These are phyloP conservation scores for Verbascum thapsus DNA, from an alignment of 257 asterid genomes.

Conservation along the genomic window DNA sequence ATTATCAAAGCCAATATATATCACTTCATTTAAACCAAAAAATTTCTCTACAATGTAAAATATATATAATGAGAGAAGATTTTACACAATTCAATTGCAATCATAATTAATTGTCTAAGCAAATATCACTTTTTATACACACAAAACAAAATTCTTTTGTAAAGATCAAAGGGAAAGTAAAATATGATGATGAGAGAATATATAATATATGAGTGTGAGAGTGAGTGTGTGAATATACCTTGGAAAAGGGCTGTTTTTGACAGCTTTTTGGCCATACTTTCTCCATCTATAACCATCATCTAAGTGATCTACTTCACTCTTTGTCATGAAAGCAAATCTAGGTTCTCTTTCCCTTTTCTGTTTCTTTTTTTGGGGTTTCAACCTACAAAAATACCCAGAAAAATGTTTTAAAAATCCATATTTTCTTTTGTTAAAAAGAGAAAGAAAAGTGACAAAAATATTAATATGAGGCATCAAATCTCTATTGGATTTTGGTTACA, in stretches of 20 bases:
- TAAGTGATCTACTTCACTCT: conserved; percentile 83
- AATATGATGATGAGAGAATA: too few species aligned
- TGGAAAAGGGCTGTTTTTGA: conserved; percentile 92
- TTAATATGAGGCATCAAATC: conserved; percentile 32
- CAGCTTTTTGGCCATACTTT: conserved; percentile 95
- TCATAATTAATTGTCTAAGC: too few species aligned
- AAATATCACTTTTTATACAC: too few species aligned
- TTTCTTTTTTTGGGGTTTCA: conserved; percentile 74
- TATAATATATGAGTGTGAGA: too few species aligned
- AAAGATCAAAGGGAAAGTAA: too few species aligned
- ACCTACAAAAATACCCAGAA: conserved; percentile 33
- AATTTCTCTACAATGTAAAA: too few species aligned
- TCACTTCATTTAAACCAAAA: conserved; percentile 4
- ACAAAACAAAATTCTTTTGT: too few species aligned
- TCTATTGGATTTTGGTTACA: conserved; percentile 28
- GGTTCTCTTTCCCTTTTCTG: conserved; percentile 70
- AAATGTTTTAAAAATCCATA: too few species aligned
- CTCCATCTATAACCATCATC: conserved; percentile 98
- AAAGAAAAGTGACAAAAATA: conserved; percentile 11
- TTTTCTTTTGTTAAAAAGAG: too few species aligned
- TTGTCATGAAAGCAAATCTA: conserved; percentile 95
- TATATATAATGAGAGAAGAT: too few species aligned
- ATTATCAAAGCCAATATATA: not conserved
- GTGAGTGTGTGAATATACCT: conserved; percentile 50
- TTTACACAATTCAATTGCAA: too few species aligned